A percentile compares a stretch with the other conserved stretches of the same genome.
Conservation (phyloP, 2,329 filamentous ascomycete genomes). For the Emergomyces africanus region DNA sequence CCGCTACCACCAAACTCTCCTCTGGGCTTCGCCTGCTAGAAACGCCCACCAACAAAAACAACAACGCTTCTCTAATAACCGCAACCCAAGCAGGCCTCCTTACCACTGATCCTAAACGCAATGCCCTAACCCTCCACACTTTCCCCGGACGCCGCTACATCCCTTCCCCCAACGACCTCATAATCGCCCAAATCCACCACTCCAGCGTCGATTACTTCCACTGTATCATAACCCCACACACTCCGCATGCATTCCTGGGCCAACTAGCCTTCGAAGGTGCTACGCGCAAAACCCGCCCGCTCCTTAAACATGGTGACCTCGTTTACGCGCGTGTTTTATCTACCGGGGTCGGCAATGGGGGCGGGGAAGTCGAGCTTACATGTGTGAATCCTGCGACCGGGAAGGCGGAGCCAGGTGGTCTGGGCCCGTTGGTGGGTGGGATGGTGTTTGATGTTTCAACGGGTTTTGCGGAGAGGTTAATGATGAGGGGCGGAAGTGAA, state of each 20-base stretch:
- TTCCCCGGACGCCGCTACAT: slow-evolving; percentile 50
- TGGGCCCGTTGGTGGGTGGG: slow-evolving; percentile 71
- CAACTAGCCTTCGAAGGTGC: slow-evolving; percentile 89
- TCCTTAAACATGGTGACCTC: slow-evolving; percentile 59
- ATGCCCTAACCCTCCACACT: slow-evolving; percentile 23
- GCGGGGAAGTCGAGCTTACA: slow-evolving; percentile 81
- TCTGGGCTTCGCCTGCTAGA: slow-evolving; percentile 65
- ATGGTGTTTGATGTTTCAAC: slow-evolving; percentile 75
- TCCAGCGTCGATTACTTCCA: slow-evolving; percentile 65
- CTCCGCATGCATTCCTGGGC: slow-evolving; percentile 55
- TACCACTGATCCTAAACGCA: slow-evolving; percentile 29
- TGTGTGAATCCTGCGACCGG: slow-evolving; percentile 79
- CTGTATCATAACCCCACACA: slow-evolving; percentile 57
- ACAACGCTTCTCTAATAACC: slow-evolving; percentile 49
- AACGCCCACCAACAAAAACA: slow-evolving; percentile 53
- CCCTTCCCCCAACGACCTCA: slow-evolving; percentile 67
- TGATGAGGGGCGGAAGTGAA: slow-evolving; percentile 39
- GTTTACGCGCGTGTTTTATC: slow-evolving; percentile 79
- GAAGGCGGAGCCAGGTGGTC: slow-evolving; percentile 72
- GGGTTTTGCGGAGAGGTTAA: slow-evolving; percentile 66
- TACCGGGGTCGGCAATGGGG: slow-evolving; percentile 58
- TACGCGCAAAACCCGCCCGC: slow-evolving; percentile 79
- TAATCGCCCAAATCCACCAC: slow-evolving; percentile 75
- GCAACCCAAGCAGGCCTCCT: slow-evolving; percentile 25
- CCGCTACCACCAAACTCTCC: slow-evolving; percentile 59